Base-by-base conservation (phyloP, 83 land plant species). In the Thuja plicata region DNA sequence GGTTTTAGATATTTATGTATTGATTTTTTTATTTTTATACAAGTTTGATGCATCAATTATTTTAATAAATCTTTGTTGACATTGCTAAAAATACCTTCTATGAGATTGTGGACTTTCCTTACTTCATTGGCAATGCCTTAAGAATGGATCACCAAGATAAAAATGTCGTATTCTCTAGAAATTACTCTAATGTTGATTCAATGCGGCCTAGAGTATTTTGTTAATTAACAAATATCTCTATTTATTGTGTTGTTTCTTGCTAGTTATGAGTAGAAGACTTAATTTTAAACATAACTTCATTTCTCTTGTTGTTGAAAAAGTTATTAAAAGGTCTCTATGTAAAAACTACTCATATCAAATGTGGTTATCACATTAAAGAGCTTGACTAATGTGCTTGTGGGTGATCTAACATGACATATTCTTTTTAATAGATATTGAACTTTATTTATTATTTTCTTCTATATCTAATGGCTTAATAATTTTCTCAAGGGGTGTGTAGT, bases 281-380 rank as follows among this genome's bases (percentile, higher is more conserved):
- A 21, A 3, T 27, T 81, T 81, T 43, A 21, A 81, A 41, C 6
- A 21, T 9, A 81, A 0, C 21, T 45, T 43, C 11, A 27, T 24
- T 81, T 81, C 3, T 81, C 54, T 50, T 86, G 37, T 73, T 87
- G 91, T 60, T 87, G 46, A 90, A 79, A 87, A 90, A 43, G 86
- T 87, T 90, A 43, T 48, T 90, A 21, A 90, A 90, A 54, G 89
- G 89, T 24, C 78, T 90, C 13, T 79, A 81, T 77, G 86, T 90
- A 19, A 86, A 90, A 78, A 90, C 91, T 34, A 57, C 45, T 38
- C 91, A 90, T 87, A 54, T 89, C 45, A 90, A 41, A 77, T 89
- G 85, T 38, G 79, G 80, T 54, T 87, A 87, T 62, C 41, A 84
- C 54, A 60, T 90, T 50, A 81, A 81, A 48, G 55, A 80, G 24